These are phyloP conservation scores for Pelargonium citronellum DNA, from an alignment of 441 rosid species.

Conservation along the genomic window DNA sequence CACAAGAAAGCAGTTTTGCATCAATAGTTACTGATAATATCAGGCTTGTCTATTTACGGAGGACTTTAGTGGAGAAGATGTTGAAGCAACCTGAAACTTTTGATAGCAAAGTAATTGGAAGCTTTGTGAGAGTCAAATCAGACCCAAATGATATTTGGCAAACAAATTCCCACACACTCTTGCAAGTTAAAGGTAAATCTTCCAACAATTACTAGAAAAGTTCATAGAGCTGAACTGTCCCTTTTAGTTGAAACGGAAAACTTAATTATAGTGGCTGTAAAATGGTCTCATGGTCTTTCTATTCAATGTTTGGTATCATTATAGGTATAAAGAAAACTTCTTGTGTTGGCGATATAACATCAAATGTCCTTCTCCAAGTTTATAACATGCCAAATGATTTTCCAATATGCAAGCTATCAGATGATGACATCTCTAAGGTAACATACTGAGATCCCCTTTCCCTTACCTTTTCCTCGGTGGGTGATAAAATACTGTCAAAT, in stretches of 20 bases:
- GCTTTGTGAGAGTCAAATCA: constrained; percentile 45
- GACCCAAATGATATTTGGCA: constrained; percentile 37
- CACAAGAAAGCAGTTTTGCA: constrained; percentile 34
- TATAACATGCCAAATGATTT: constrained; percentile 31
- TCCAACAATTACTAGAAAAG: neutral
- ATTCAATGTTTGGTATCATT: neutral
- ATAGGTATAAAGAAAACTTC: constrained; percentile 38
- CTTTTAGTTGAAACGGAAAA: neutral
- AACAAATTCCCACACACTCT: constrained; percentile 38
- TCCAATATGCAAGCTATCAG: constrained; percentile 34
- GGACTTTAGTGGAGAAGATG: constrained; percentile 43
- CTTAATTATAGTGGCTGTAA: neutral
- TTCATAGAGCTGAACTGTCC: neutral
- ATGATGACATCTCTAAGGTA: constrained; percentile 36
- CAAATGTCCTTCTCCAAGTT: constrained; percentile 36
- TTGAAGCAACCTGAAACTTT: constrained; percentile 36
- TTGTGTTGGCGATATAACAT: constrained; percentile 17
- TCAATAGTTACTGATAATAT: constrained; percentile 38
- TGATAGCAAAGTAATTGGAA: constrained; percentile 39
- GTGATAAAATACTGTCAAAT: too few relatives aligned
- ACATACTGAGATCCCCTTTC: neutral
- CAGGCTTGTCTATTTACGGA: constrained; percentile 44
- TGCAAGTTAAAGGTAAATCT: constrained; percentile 46
- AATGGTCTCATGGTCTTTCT: neutral
- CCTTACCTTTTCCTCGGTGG: neutral